Conservation (phyloP, 2,329 filamentous ascomycete species). For the Ilyonectria robusta region DNA sequence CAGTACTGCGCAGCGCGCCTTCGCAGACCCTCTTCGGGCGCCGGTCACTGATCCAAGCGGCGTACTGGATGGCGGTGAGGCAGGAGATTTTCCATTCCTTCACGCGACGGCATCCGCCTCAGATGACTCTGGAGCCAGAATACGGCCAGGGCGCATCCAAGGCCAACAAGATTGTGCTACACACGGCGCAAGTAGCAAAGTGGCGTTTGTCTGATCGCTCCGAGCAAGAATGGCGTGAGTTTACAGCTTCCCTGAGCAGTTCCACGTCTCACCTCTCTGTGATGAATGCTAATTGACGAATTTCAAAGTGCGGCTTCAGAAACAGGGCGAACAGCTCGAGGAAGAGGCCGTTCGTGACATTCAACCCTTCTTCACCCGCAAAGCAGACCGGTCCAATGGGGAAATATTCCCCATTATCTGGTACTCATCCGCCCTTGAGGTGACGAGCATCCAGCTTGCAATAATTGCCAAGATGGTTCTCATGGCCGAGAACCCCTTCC, state of each 20-base stretch:
- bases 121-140: constrained; percentile 53
- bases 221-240: constrained; percentile 56
- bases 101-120: constrained; percentile 55
- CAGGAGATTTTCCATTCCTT: constrained; percentile 60
- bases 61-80: constrained; percentile 59
- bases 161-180: constrained; percentile 58
- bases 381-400: constrained; percentile 54
- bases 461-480: constrained; percentile 58
- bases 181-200: constrained; percentile 58
- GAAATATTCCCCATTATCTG: constrained; percentile 58
- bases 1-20: constrained; percentile 55
- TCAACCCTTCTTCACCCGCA: constrained; percentile 52
- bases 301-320: constrained; percentile 51
- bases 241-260: background rate
- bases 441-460: constrained; percentile 58
- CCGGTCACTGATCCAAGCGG: constrained; percentile 55
- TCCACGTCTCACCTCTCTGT: no score
- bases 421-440: constrained; percentile 57
- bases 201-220: constrained; percentile 57
- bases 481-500: constrained; percentile 56
- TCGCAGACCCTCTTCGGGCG: constrained; percentile 54
- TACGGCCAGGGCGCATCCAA: constrained; percentile 53
- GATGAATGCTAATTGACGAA: constrained; percentile 11
- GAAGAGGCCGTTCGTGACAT: constrained; percentile 50
- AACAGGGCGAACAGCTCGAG: constrained; percentile 55